phyloP scores from a whole-genome alignment of 2,329 filamentous ascomycete species.

The Leptographium wingfieldii region DNA sequence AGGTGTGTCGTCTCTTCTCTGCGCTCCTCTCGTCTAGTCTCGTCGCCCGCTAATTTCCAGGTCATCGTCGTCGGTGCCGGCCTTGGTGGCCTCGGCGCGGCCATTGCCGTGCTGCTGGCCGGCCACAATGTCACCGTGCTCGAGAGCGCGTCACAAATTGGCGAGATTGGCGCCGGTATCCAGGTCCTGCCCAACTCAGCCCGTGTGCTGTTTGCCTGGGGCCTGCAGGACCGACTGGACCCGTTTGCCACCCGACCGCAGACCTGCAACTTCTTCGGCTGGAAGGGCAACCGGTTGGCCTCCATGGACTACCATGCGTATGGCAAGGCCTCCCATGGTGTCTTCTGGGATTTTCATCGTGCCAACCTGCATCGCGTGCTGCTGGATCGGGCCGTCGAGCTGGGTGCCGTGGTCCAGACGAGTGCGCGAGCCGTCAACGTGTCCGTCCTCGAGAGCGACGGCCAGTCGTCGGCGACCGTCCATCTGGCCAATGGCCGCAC shows the following conservation, averaged over 20 bases:
- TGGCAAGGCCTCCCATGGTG: conserved; percentile 12
- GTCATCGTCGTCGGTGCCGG: conserved; percentile 13
- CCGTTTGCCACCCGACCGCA: conserved; percentile 6
- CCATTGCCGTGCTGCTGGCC: conserved; percentile 24
- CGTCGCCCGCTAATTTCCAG: neutral
- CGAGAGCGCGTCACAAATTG: conserved; percentile 25
- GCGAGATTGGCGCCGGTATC: conserved; percentile 28
- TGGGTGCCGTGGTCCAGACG: conserved; percentile 15
- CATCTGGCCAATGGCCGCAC: conserved; percentile 16
- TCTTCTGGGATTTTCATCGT: conserved; percentile 23
- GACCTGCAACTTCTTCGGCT: conserved; percentile 9
- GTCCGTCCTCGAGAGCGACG: conserved; percentile 13
- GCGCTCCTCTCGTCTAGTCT: no score
- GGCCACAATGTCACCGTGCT: conserved; percentile 27
- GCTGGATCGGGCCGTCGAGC: conserved; percentile 15
- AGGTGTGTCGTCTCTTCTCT: neutral
- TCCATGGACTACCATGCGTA: conserved; percentile 9
- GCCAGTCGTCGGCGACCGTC: conserved; percentile 9
- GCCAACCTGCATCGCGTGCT: conserved; percentile 20
- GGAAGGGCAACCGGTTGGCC: conserved; percentile 9
- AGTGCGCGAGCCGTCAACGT: conserved; percentile 15
- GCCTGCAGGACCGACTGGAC: conserved; percentile 8
- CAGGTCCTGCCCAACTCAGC: conserved; percentile 26
- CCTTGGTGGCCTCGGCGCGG: conserved; percentile 24
- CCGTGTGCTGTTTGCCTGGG: conserved; percentile 19